Percentiles rank a stretch among this genome's conserved stretches.
Conservation (phyloP, 257 asterid genomes). For the Fraxinus quadrangulata region DNA sequence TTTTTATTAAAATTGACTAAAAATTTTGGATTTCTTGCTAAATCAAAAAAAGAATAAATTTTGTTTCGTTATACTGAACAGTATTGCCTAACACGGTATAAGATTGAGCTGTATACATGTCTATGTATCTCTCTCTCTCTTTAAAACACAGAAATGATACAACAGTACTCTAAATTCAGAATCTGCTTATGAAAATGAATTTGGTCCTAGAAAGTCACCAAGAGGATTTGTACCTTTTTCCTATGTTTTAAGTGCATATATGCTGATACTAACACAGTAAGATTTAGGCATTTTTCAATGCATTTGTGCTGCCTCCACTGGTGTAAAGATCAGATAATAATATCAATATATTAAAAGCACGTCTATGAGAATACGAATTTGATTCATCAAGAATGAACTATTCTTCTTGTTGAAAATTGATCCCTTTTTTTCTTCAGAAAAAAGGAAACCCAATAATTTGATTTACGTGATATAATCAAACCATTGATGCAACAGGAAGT, state of each 20-base stretch:
- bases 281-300: neutral
- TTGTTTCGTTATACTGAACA: too few relatives aligned
- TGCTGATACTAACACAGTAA: conserved; percentile 9
- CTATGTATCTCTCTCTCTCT: too few relatives aligned
- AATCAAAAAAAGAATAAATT: too few relatives aligned
- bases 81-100: too few relatives aligned
- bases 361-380: conserved; percentile 29
- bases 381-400: neutral
- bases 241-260: conserved; percentile 29
- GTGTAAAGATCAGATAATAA: neutral
- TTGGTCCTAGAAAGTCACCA: neutral
- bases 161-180: neutral
- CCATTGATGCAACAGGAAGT: neutral
- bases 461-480: too few relatives aligned
- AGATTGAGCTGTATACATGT: too few relatives aligned
- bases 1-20: too few relatives aligned
- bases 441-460: too few relatives aligned
- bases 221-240: neutral
- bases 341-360: too few relatives aligned
- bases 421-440: neutral
- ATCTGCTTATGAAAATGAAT: conserved; percentile 28
- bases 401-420: neutral
- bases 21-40: too few relatives aligned
- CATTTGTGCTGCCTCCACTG: neutral
- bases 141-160: too few relatives aligned